Percentiles rank a stretch among this genome's conserved stretches.
Evolutionary conservation across 2,329 filamentous ascomycete species (phyloP).

Genomic region (Truncatella angustata): DNA sequence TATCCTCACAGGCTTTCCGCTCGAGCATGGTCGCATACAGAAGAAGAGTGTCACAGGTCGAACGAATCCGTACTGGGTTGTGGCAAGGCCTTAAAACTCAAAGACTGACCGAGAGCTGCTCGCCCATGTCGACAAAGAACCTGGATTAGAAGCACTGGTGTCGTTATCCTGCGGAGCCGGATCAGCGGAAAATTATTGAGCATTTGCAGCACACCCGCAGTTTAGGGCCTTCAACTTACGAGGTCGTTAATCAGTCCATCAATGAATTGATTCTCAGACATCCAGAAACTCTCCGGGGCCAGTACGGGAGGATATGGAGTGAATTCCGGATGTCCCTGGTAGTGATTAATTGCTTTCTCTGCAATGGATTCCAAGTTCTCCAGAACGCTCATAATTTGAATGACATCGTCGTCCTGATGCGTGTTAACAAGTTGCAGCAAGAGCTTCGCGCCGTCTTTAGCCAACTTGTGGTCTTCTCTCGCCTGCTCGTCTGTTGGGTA

Average conservation of each 20-base stretch:
- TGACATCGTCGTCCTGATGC: background rate
- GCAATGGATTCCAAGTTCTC: background rate
- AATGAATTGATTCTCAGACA: background rate
- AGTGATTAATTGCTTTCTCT: background rate
- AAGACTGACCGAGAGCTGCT: no score
- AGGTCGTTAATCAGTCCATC: background rate
- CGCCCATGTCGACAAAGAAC: no score
- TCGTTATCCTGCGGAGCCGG: no score
- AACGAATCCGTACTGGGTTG: no score
- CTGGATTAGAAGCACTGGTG: no score
- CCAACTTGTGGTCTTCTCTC: constrained; percentile 18
- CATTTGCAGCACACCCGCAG: no score
- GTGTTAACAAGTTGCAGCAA: background rate
- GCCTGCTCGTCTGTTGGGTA: constrained; percentile 17
- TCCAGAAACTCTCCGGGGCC: background rate
- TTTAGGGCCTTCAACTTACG: background rate
- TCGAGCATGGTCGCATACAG: no score
- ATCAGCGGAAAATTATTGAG: no score
- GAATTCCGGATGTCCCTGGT: background rate
- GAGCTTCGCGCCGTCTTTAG: constrained; percentile 14
- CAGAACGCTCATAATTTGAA: background rate
- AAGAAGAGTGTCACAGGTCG: no score
- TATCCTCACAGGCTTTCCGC: no score
- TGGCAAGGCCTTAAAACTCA: no score
- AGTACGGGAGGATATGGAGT: background rate